Percentiles rank a stretch among this genome's conserved stretches.
phyloP scores from a whole-genome alignment of 805 yeast species.

The Ogataea pignaliae region DNA sequence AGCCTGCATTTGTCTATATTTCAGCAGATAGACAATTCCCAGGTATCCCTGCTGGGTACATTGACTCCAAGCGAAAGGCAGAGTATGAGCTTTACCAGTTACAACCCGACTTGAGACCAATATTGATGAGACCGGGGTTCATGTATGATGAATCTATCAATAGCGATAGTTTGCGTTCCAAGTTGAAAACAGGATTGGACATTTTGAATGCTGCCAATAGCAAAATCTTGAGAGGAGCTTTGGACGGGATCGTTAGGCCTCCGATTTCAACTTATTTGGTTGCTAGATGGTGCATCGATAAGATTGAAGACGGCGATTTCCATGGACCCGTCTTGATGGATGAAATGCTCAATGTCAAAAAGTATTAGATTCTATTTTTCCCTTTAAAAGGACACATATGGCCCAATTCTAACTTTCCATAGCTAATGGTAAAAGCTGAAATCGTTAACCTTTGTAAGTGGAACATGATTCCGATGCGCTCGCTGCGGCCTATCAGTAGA shows the following conservation, averaged over 20 bases:
- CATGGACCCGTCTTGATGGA: constrained; percentile 59
- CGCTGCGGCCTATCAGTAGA: no score
- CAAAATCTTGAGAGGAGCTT: constrained; percentile 35
- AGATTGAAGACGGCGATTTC: constrained; percentile 44
- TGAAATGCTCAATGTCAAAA: constrained; percentile 32
- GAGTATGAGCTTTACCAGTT: constrained; percentile 48
- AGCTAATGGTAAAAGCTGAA: no score
- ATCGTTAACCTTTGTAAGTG: no score
- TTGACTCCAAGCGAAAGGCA: constrained; percentile 72
- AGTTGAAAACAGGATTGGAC: constrained; percentile 40
- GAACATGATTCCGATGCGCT: no score
- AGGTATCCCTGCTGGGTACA: constrained; percentile 63
- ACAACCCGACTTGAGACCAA: constrained; percentile 49
- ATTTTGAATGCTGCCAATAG: constrained; percentile 41
- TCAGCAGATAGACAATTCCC: constrained; percentile 78
- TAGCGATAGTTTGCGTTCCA: constrained; percentile 33
- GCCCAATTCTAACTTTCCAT: no score
- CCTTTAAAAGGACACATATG: no score
- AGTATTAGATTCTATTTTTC: no score
- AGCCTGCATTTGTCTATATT: constrained; percentile 58
- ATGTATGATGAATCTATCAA: constrained; percentile 56
- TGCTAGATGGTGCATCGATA: constrained; percentile 52
- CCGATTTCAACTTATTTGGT: constrained; percentile 66
- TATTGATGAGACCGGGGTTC: constrained; percentile 76
- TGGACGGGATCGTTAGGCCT: constrained; percentile 54